These are phyloP conservation scores for Thalassiosira profunda DNA, from an alignment of 108 stramenopile genomes.

Conservation along the genomic window DNA sequence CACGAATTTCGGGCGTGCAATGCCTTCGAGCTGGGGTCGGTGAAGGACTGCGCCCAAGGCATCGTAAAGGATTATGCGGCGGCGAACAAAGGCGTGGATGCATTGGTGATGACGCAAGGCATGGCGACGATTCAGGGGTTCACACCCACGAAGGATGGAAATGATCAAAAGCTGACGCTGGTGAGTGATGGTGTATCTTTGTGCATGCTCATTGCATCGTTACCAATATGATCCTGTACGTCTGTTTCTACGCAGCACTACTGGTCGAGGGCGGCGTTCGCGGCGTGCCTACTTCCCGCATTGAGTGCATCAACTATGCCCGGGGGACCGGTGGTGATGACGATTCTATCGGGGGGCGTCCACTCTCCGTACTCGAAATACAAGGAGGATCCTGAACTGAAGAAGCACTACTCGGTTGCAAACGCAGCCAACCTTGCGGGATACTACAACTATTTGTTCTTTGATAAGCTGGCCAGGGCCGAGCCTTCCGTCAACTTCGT, in stretches of 20 bases:
- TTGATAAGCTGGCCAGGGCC: constrained; percentile 49
- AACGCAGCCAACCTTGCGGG: constrained; percentile 76
- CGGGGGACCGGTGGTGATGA: constrained; percentile 41
- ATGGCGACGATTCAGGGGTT: constrained; percentile 65
- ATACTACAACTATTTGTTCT: constrained; percentile 62
- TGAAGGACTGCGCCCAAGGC: constrained; percentile 35
- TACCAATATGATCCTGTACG: too few species aligned
- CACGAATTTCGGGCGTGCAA: constrained; percentile 51
- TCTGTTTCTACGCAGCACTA: too few species aligned
- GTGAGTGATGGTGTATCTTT: too few species aligned
- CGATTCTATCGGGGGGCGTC: constrained; percentile 60
- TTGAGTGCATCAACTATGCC: constrained; percentile 33
- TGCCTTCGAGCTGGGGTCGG: constrained; percentile 49
- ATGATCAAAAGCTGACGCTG: constrained; percentile 66
- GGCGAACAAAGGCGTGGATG: constrained; percentile 35
- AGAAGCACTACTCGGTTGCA: constrained; percentile 42
- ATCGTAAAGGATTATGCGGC: constrained; percentile 20
- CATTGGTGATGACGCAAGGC: constrained; percentile 72
- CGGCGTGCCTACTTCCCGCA: constrained; percentile 28
- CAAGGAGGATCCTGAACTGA: constrained; percentile 43
- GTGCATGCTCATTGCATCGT: too few species aligned
- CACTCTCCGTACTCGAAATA: constrained; percentile 54
- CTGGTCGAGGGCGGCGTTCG: constrained; percentile 47
- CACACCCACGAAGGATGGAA: constrained; percentile 63
- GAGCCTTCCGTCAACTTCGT: constrained; percentile 35